Conservation (phyloP, 257 asterid species). For the Salvia hispanica region DNA sequence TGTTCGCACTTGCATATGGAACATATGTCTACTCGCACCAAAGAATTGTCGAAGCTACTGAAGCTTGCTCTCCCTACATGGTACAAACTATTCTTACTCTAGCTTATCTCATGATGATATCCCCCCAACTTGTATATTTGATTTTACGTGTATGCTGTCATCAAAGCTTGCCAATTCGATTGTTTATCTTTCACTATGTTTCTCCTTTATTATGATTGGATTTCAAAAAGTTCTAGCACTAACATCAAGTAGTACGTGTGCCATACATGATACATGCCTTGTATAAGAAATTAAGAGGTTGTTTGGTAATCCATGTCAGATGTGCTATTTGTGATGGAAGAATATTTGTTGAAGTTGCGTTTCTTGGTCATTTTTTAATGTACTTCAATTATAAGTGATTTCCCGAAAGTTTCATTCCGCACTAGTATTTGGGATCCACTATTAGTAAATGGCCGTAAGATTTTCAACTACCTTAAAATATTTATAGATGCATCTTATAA, state of each 20-base stretch:
- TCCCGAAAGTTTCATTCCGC: no score
- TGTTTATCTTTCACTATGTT: not conserved
- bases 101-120: not conserved
- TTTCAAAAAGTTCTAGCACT: not conserved
- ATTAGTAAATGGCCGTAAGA: no score
- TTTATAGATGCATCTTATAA: no score
- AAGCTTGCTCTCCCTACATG: slow-evolving; percentile 61
- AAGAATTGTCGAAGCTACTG: slow-evolving; percentile 76
- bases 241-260: not conserved
- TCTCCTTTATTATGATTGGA: not conserved
- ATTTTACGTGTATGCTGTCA: no score
- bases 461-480: no score
- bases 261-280: not conserved
- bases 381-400: not conserved
- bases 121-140: not conserved
- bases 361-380: not conserved
- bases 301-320: not conserved
- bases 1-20: slow-evolving; percentile 68
- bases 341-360: not conserved
- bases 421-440: no score
- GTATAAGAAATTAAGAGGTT: not conserved
- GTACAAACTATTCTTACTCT: slow-evolving; percentile 42
- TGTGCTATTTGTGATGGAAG: not conserved
- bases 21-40: slow-evolving; percentile 67
- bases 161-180: not conserved